Evolutionary conservation across 2,329 filamentous ascomycete genomes (phyloP).

Genomic region (Atkinsonella texensis): DNA sequence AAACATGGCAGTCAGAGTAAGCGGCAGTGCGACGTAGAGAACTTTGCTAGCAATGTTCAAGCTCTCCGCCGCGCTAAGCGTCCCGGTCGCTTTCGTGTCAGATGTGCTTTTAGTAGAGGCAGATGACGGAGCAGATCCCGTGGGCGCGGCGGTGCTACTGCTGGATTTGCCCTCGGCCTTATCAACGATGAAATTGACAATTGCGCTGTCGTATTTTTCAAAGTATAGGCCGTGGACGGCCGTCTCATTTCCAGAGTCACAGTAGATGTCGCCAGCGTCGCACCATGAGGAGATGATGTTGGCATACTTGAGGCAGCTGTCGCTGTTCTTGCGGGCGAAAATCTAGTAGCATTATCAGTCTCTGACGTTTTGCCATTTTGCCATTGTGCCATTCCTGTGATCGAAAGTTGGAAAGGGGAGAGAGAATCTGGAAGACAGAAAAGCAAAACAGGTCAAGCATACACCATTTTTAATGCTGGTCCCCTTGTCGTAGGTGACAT

Average conservation of each 20-base stretch:
- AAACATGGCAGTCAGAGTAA: constrained; percentile 1
- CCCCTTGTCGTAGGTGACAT: constrained; percentile 23
- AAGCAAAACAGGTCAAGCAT: constrained; percentile 10
- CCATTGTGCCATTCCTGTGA: background rate
- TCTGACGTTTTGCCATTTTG: background rate
- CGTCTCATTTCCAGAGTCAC: constrained; percentile 19
- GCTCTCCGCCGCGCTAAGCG: background rate
- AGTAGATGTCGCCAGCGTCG: constrained; percentile 30
- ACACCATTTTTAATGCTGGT: constrained; percentile 26
- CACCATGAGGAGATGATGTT: constrained; percentile 27
- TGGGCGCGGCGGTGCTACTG: constrained; percentile 2
- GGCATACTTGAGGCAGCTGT: constrained; percentile 23
- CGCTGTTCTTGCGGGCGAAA: constrained; percentile 23
- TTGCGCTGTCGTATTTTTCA: constrained; percentile 20
- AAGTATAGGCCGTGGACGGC: constrained; percentile 25
- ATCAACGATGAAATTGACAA: constrained; percentile 23
- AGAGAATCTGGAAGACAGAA: background rate
- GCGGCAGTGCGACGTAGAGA: constrained; percentile 4
- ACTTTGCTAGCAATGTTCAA: background rate
- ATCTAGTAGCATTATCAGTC: constrained; percentile 15
- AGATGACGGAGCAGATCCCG: background rate
- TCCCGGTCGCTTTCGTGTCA: constrained; percentile 1
- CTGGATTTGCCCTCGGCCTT: constrained; percentile 12
- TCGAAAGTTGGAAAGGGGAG: background rate
- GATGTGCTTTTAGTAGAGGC: background rate